A percentile compares a stretch with the other conserved stretches of the same genome.
These are phyloP conservation scores for Fusarium buxicola DNA, from an alignment of 2,329 filamentous ascomycete genomes.

Conservation along the genomic window DNA sequence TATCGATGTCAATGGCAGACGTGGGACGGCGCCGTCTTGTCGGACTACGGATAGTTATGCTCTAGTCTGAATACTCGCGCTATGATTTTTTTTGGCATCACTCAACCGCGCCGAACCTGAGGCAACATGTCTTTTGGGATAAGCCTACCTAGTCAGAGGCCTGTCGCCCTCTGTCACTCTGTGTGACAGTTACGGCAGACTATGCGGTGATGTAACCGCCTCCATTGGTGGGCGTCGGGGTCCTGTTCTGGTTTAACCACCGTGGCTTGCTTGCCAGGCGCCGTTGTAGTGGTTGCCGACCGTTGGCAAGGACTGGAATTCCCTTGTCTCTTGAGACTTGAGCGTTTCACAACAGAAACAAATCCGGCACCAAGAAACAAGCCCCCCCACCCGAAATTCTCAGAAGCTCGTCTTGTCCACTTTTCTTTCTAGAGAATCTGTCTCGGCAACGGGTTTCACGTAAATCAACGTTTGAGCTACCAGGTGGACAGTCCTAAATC, in stretches of 20 bases:
- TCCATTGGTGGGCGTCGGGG: constrained; percentile 6
- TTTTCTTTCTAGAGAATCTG: constrained; percentile 16
- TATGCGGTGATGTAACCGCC: constrained; percentile 10
- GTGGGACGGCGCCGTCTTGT: constrained; percentile 17
- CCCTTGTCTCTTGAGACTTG: constrained; percentile 33
- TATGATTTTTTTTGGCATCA: constrained; percentile 6
- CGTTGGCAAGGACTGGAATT: constrained; percentile 16
- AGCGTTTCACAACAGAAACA: constrained; percentile 43
- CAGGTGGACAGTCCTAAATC: constrained; percentile 19
- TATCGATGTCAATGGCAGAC: constrained; percentile 23
- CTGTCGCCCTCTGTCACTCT: constrained; percentile 3
- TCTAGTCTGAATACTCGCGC: constrained; percentile 18
- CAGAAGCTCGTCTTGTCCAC: constrained; percentile 18
- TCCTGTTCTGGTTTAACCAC: constrained; percentile 2
- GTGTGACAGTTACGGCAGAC: constrained; percentile 24
- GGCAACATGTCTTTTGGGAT: constrained; percentile 6
- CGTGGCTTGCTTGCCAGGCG: background rate
- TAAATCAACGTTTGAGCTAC: constrained; percentile 12
- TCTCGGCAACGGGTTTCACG: constrained; percentile 7
- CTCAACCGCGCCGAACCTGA: background rate
- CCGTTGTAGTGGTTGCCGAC: constrained; percentile 10
- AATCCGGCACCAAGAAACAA: constrained; percentile 32
- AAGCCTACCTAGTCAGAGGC: constrained; percentile 4
- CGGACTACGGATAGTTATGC: constrained; percentile 12
- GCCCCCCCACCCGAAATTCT: constrained; percentile 23